Evolutionary conservation across 106 monocot genomes (phyloP), one percentile per base, ranked within the genome.

Genomic region (Platanthera zijinensis): DNA sequence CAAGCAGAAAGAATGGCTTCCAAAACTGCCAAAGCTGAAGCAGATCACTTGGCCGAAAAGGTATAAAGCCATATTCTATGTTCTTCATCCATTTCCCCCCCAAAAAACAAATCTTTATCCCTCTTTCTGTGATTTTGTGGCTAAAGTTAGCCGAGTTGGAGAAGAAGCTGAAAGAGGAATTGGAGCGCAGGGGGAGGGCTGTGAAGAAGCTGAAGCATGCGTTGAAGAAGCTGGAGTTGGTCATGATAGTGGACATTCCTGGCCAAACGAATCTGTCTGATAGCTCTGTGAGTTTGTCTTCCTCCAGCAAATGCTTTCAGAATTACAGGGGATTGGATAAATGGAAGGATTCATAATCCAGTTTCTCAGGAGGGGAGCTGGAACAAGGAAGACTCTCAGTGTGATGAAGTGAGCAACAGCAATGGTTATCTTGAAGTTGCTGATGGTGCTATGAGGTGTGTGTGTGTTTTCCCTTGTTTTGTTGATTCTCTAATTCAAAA

Each of bases 1-100:
- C 85, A 81, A 30, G 90, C 96, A 39, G 96, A 96, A 83, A 90
- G 96, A 78, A 77, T 74, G 54, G 90, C 93, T 62, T 96, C 96
- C 69, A 96, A 83, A 76, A 80, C 82, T 76, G 96, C 96, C 50
- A 93, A 84, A 75, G 89, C 89, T 51, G 87, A 93, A 79, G 90
- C 88, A 45, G 83, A 88, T 12, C 74, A 78, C 63, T 62, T 92
- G 77, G 74, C 83, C 78, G 87, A 85, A 85, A 90, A 86, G 90
- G 95, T 95, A 64, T 51, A n/a, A 48, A 66, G 11, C 10, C 21
- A 8, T 49, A 5, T 64, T 57, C 72, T 57, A 14, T 57, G 0
- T 22, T 75, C 14, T 72, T 21, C 52, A 50, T 71, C 74, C 25
- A 28, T 72, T 79, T 28, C n/a, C 3, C 51, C 21, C 19, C 51